phyloP scores from a whole-genome alignment of 2,329 filamentous ascomycete species.

The Penicillium glabrum region DNA sequence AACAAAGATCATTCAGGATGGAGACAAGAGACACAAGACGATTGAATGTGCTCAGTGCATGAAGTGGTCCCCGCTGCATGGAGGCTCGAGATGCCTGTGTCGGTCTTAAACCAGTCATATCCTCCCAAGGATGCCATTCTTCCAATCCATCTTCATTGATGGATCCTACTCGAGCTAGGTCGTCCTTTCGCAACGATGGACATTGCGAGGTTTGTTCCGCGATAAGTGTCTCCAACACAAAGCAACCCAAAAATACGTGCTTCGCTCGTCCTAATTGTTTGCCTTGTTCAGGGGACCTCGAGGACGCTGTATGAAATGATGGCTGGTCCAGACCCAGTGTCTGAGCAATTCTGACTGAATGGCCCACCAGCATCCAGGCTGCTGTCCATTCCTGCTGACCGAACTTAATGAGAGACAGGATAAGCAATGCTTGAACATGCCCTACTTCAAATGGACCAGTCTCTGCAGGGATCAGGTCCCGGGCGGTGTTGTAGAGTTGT shows the following conservation, averaged over 20 bases:
- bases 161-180: constrained; percentile 49
- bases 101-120: constrained; percentile 40
- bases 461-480: constrained; percentile 49
- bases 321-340: constrained; percentile 30
- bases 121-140: constrained; percentile 72
- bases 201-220: constrained; percentile 47
- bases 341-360: constrained; percentile 56
- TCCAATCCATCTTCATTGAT: constrained; percentile 67
- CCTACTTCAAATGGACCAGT: constrained; percentile 49
- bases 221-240: constrained; percentile 54
- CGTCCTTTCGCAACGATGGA: constrained; percentile 51
- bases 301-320: constrained; percentile 50
- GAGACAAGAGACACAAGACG: constrained; percentile 44
- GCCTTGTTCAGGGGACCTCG: constrained; percentile 31
- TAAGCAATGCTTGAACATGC: constrained; percentile 57
- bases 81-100: constrained; percentile 25
- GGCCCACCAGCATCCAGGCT: constrained; percentile 66
- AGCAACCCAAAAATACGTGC: constrained; percentile 53
- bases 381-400: constrained; percentile 55
- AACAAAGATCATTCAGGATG: constrained; percentile 35
- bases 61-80: constrained; percentile 41
- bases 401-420: constrained; percentile 65
- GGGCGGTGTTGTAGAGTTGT: constrained; percentile 47
- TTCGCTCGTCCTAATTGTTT: constrained; percentile 39
- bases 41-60: constrained; percentile 56